Base-by-base conservation (phyloP, 2,329 filamentous ascomycete species). In the Hymenoscyphus scutula region DNA sequence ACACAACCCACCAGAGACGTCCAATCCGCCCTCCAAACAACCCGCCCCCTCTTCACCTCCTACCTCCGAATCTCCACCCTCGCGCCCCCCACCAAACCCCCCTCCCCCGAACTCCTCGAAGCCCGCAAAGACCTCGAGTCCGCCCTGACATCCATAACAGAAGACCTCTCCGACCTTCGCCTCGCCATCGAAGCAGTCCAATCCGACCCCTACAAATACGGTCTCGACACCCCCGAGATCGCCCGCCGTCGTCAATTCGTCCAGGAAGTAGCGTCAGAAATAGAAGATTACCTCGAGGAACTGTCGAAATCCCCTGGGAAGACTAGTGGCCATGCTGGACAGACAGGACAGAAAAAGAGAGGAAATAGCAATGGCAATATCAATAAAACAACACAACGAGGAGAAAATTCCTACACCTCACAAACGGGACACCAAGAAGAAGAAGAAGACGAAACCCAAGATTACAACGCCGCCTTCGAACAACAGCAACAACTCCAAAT, bases 1-100 rank as follows among this genome's bases (percentile, higher is more conserved):
- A 7, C 29, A 7, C 29, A 41, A 32, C 11, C 29, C 25, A n/a
- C 17, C 53, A 97, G 92, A 78, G 95, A 99, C 78, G 91, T 98
- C 69, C 88, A 96, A 69, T 80, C 87, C 67, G 90, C 96, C 65
- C 87, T 99, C 67, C 84, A 89, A 68, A 86, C 86, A 15, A 90
- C 91, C 59, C 89, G 94, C 10, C 89, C 93, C 59, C 87, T 97
- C 62, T 97, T 97, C 82, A 88, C 90, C 67, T 97, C 93, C 17
- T 99, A 97, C 80, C 85, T 97, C 53, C 94, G 95, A 74, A 99
- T 99, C 78, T 91, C 92, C 73, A 95, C 92, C 54, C 88, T 96
- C 29, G 85, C 88, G 63, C 88, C 88, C 48, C 84, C 85, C 8
- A 25, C 41, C 41, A 48, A 48, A 48, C 79, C 82, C 48, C 13